Evolutionary conservation across 108 stramenopile species (phyloP), one percentile per base, ranked within the genome.

Genomic region (Seminavis robusta): DNA sequence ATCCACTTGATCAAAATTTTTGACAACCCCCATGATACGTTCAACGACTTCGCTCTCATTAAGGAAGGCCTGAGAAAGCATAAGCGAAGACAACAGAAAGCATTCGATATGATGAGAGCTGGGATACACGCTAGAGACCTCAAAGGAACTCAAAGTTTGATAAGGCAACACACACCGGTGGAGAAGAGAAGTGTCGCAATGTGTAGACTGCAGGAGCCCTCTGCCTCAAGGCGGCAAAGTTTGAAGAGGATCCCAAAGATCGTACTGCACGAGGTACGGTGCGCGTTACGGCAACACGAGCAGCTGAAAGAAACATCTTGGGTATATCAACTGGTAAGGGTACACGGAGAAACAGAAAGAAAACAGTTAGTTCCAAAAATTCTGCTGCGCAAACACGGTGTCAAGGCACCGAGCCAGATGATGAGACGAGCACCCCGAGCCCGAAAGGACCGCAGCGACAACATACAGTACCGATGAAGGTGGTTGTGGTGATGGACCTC

Each of bases 1-100:
- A 41, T 95, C 92, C 20, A 98, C 96, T 91, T 99, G 97, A 64
- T 99, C 98, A 60, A 99, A 99, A 59, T 90, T 95, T 84, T 97
- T 98, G 52, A 99, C 83, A 40, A 99, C 98, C 17, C 71, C 62
- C 28, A 98, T 67, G 65, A 99, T 85, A 40, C 98, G 90, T 45
- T 90, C 95, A 34, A 90, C 74, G 23, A 97, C 97, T 69, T 96
- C 97, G 19, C 57, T 77, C 49, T 86, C 67, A 77, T 95, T 90
- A 66, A 99, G 81, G 63, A 99, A 99, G 49, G 92, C 84, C 67
- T 60, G 50, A 17, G 67, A 59, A 37, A n/a, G n/a, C n/a, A n/a
- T n/a, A n/a, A n/a, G n/a, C n/a, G n/a, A 65, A 79, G 59, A 83
- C 81, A 9, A 37, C 36, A 13, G 36, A 37, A 11, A 11, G 36